Conservation (phyloP, 2,329 filamentous ascomycete species). For the Fusarium brevicatenulatum region DNA sequence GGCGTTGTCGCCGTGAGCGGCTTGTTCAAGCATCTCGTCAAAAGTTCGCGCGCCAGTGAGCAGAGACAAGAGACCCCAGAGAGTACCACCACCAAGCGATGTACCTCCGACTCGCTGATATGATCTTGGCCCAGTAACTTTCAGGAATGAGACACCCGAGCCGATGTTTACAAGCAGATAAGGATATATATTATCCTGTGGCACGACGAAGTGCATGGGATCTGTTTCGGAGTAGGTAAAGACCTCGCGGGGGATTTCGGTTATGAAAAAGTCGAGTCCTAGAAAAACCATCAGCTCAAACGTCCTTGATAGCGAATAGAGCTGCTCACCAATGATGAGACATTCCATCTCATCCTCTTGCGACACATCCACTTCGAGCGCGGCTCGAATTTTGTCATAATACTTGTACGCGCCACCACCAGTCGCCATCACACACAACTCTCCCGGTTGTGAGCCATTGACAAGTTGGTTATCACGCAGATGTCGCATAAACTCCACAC, state of each 20-base stretch:
- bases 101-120: slow-evolving; percentile 95
- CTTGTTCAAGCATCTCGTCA: slow-evolving; percentile 95
- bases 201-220: slow-evolving; percentile 87
- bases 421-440: slow-evolving; percentile 93
- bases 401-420: slow-evolving; percentile 97
- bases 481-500: slow-evolving; percentile 89
- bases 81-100: slow-evolving; percentile 93
- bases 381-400: slow-evolving; percentile 88
- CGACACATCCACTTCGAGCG: slow-evolving; percentile 86
- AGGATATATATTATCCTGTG: slow-evolving; percentile 86
- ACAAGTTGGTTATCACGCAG: slow-evolving; percentile 85
- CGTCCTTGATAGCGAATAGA: background rate
- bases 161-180: slow-evolving; percentile 99
- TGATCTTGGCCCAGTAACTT: slow-evolving; percentile 87
- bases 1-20: slow-evolving; percentile 89
- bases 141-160: slow-evolving; percentile 96
- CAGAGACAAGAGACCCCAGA: slow-evolving; percentile 93
- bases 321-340: slow-evolving; percentile 81
- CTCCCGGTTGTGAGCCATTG: slow-evolving; percentile 76
- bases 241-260: slow-evolving; percentile 94
- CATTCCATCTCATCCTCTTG: slow-evolving; percentile 99
- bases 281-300: slow-evolving; percentile 8
- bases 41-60: slow-evolving; percentile 95
- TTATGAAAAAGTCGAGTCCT: slow-evolving; percentile 99
- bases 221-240: slow-evolving; percentile 94